phyloP scores from a whole-genome alignment of 176 grass and related monocot genomes.

The Puya raimondii region DNA sequence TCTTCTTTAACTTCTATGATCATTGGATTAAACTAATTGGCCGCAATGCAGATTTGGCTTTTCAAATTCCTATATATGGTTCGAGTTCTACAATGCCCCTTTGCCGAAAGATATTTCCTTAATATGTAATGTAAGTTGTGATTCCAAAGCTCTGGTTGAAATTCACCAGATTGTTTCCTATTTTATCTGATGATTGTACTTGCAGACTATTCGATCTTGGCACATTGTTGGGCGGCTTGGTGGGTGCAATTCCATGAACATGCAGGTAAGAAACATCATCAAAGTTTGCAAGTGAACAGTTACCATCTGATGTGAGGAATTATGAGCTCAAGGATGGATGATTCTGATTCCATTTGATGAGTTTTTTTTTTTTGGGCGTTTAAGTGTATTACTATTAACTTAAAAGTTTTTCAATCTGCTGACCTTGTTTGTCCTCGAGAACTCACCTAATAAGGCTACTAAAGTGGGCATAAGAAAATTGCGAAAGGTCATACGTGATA shows the following conservation, averaged over 20 bases:
- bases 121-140: conserved; percentile 64
- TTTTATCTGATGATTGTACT: conserved; percentile 11
- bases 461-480: no score
- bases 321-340: no score
- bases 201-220: conserved; percentile 80
- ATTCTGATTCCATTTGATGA: no score
- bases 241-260: conserved; percentile 95
- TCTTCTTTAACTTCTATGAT: no score
- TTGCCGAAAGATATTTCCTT: conserved; percentile 78
- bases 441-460: no score
- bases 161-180: background rate
- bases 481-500: no score
- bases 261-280: conserved; percentile 49
- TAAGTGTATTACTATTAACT: background rate
- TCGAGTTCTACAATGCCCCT: conserved; percentile 80
- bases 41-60: conserved; percentile 49
- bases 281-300: background rate
- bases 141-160: background rate
- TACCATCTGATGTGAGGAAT: no score
- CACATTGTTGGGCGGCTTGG: conserved; percentile 84
- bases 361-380: background rate
- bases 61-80: conserved; percentile 93
- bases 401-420: background rate
- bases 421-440: no score
- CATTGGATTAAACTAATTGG: background rate